phyloP scores from a whole-genome alignment of 805 yeast genomes.

The Ogataea ganodermae region DNA sequence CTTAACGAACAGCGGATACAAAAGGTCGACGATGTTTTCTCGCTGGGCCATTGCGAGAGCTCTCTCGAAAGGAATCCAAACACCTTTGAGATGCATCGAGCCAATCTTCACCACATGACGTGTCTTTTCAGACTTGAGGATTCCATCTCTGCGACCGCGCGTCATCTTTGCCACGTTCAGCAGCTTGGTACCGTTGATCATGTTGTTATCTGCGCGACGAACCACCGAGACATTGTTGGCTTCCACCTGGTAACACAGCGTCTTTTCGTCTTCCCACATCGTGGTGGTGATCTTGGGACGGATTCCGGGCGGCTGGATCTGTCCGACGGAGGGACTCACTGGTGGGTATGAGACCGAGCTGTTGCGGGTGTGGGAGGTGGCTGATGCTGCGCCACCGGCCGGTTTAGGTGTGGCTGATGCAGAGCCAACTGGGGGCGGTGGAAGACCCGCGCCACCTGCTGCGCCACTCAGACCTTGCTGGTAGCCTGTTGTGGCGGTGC shows the following conservation, averaged over 20 bases:
- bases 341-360: slow-evolving; percentile 24
- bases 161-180: slow-evolving; percentile 71
- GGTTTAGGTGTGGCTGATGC: slow-evolving; percentile 11
- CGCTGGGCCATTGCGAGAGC: slow-evolving; percentile 66
- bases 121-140: slow-evolving; percentile 61
- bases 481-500: slow-evolving; percentile 9
- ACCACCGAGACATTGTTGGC: slow-evolving; percentile 65
- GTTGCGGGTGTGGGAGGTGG: slow-evolving; percentile 15
- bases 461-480: slow-evolving; percentile 17
- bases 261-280: slow-evolving; percentile 73
- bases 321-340: slow-evolving; percentile 37
- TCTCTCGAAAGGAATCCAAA: slow-evolving; percentile 71
- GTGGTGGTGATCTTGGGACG: slow-evolving; percentile 67
- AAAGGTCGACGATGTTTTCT: slow-evolving; percentile 57
- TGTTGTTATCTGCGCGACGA: slow-evolving; percentile 66
- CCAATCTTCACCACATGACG: slow-evolving; percentile 70
- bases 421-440: slow-evolving; percentile 17
- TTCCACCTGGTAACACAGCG: slow-evolving; percentile 68
- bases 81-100: slow-evolving; percentile 71
- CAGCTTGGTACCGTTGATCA: slow-evolving; percentile 69
- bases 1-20: slow-evolving; percentile 59
- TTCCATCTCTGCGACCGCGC: slow-evolving; percentile 71
- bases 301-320: slow-evolving; percentile 42
- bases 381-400: slow-evolving; percentile 7
- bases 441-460: slow-evolving; percentile 8